Evolutionary conservation across 305 asterid species (phyloP).

Genomic region (Striga hermonthica): DNA sequence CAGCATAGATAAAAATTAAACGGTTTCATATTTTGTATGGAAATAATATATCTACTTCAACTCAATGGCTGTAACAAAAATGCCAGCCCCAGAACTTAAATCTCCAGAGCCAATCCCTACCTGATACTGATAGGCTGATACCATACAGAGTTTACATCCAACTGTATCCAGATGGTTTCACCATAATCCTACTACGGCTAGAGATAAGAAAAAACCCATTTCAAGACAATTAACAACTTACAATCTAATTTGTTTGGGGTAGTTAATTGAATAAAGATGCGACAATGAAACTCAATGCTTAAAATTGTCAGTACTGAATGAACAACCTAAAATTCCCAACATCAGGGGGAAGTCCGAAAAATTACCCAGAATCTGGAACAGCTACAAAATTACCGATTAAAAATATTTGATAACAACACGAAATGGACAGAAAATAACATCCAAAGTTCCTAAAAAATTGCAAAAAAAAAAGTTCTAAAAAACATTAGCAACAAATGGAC

Average conservation of each 20-base stretch:
- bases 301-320: not conserved
- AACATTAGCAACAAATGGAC: not conserved
- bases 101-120: not conserved
- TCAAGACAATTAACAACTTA: not conserved
- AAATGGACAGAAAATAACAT: not conserved
- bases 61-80: not conserved
- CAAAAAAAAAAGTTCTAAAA: not conserved
- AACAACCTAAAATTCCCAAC: not conserved
- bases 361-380: not conserved
- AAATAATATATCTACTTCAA: not conserved
- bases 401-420: not conserved
- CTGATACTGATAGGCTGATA: not conserved
- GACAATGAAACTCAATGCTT: not conserved
- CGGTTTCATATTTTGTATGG: too few relatives aligned
- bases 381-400: not conserved
- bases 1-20: too few relatives aligned
- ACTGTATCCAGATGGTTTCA: not conserved
- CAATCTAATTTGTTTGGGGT: not conserved
- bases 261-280: not conserved
- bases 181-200: not conserved
- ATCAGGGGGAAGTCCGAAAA: not conserved
- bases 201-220: too few relatives aligned
- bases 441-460: not conserved
- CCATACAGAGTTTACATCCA: not conserved
- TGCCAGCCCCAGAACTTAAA: not conserved